Percentiles rank a stretch among this genome's conserved stretches.
Conservation (phyloP, 257 asterid species). For the Plectranthus barbatus region DNA sequence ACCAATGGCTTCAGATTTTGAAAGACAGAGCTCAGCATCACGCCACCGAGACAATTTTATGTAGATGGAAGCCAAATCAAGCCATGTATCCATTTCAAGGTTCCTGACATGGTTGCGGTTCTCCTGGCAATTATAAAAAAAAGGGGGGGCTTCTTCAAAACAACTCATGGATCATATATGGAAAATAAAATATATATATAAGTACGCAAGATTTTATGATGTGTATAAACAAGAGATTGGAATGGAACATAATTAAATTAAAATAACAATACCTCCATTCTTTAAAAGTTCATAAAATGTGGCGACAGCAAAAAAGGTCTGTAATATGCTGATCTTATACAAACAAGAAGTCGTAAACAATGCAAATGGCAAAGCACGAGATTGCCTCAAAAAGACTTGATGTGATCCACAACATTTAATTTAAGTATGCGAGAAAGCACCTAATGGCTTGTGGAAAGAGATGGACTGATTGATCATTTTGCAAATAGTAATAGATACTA, state of each 20-base stretch:
- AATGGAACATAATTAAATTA: constrained; percentile 1
- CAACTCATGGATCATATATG: neutral
- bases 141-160: neutral
- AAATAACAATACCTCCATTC: neutral
- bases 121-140: constrained; percentile 40
- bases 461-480: neutral
- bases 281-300: neutral
- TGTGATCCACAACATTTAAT: neutral
- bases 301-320: neutral
- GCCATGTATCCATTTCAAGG: constrained; percentile 78
- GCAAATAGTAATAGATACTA: neutral
- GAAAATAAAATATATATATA: neutral
- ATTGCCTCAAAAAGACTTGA: neutral
- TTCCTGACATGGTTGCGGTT: constrained; percentile 22
- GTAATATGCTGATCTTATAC: neutral
- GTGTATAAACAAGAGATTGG: neutral
- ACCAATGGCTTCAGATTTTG: constrained; percentile 48
- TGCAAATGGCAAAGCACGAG: neutral
- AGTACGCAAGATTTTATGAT: neutral
- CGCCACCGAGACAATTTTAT: constrained; percentile 58
- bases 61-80: constrained; percentile 78
- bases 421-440: neutral
- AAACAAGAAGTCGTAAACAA: neutral
- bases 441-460: neutral
- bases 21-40: constrained; percentile 80